phyloP scores from a whole-genome alignment of 306 rosid species.

The Corylus americana region DNA sequence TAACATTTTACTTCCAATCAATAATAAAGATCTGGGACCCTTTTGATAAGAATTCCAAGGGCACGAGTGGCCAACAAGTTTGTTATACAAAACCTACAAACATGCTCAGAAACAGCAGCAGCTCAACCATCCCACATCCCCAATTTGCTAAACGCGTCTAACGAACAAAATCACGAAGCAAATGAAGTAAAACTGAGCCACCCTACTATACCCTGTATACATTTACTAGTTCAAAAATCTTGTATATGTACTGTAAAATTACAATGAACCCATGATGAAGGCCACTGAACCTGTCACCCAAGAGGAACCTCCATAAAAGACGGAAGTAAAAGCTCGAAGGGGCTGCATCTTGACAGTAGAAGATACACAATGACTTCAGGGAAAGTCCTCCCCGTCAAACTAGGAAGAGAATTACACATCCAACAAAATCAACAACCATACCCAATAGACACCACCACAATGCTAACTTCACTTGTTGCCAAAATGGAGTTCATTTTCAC shows the following conservation, averaged over 20 bases:
- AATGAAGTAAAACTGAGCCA: slow-evolving; percentile 28
- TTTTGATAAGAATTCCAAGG: background rate
- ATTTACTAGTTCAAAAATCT: slow-evolving; percentile 67
- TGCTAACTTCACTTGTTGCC: slow-evolving; percentile 47
- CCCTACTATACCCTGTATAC: slow-evolving; percentile 70
- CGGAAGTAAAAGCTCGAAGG: slow-evolving; percentile 44
- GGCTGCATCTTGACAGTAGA: slow-evolving; percentile 35
- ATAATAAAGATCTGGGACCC: background rate
- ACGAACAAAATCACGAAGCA: slow-evolving; percentile 41
- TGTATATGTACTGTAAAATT: slow-evolving; percentile 58
- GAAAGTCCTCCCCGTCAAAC: slow-evolving; percentile 43
- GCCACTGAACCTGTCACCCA: slow-evolving; percentile 44
- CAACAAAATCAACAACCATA: slow-evolving; percentile 50
- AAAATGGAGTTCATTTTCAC: slow-evolving; percentile 41
- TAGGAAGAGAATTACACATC: slow-evolving; percentile 61
- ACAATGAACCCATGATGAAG: slow-evolving; percentile 40
- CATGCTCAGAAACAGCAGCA: slow-evolving; percentile 25
- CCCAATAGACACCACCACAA: slow-evolving; percentile 48
- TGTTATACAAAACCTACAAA: slow-evolving; percentile 30
- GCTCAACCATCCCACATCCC: slow-evolving; percentile 44
- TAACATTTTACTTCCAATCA: background rate
- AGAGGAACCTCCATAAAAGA: slow-evolving; percentile 42
- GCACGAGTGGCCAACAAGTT: slow-evolving; percentile 25
- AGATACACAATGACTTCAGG: slow-evolving; percentile 42
- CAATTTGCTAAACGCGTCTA: slow-evolving; percentile 28